Evolutionary conservation across 1,284 basidiomycete species (phyloP), one percentile per base, ranked within the genome.

Genomic region (Rhodotorula glutinis): DNA sequence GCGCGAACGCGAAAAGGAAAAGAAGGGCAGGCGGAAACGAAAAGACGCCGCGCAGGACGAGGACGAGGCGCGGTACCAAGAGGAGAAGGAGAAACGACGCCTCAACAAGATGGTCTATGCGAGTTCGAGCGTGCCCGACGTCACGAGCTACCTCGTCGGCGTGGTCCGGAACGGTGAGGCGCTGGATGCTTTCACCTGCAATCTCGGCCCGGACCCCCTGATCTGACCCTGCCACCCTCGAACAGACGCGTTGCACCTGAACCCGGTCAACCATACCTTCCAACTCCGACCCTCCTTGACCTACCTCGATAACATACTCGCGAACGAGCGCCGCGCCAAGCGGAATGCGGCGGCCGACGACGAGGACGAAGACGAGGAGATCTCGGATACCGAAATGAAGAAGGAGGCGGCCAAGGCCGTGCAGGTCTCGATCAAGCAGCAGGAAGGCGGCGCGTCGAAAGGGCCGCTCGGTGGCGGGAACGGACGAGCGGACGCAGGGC

Each of bases 111-210:
- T 77, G 59, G 63, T 68, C 30, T 66, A 72, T 25, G 60, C 65
- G 1, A 73, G 74, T 33, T 70, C 72, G 19, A 61, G 69, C 16
- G 68, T 77, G 51, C 76, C 76, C 4, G 76, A 77, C 53, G 73
- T 76, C 40, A 76, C 76, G n/a, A 75, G 73, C 60, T 77, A 77
- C 63, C 65, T 73, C 43, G 68, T 76, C 25, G 75, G 74, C 4
- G 71, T 76, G 40, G 60, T 76, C 56, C 76, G 73, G 60, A 71
- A 74, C 53, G 73, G 76, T 74, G 25, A 51, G 73, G 51, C 16
- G 1, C 5, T 33, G 16, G 23, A 23, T n/a, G 30, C 27, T 9
- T 25, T 23, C 23, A 25, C 13, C 38, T 1, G 1, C 16, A n/a
- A 21, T 8, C 27, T 19, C 30, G 47, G 25, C 13, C 47, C 33